Evolutionary conservation across 202 grass and related monocot genomes (phyloP).

Genomic region (Miscanthus sacchariflorus): DNA sequence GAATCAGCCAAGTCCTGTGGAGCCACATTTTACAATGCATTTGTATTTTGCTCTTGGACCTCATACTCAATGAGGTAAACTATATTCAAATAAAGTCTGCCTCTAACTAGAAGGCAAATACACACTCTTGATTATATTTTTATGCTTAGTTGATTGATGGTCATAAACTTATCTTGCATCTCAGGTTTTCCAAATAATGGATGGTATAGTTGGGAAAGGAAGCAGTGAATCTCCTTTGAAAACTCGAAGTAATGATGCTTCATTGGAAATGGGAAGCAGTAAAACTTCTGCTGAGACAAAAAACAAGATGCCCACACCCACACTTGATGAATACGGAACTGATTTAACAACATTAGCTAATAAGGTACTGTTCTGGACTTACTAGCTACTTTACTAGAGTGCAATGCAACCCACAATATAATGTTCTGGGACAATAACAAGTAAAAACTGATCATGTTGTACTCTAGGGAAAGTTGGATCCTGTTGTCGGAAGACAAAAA

Average conservation of each 20-base stretch:
- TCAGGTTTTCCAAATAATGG: constrained; percentile 16
- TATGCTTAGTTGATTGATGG: not conserved
- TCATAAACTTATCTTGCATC: constrained; percentile 9
- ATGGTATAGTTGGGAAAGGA: not conserved
- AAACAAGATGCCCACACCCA: constrained; percentile 27
- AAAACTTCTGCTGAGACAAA: constrained; percentile 1
- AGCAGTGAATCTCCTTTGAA: constrained; percentile 6
- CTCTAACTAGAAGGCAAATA: not conserved
- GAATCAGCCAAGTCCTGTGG: not conserved
- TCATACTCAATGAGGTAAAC: constrained; percentile 37
- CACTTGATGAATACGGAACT: constrained; percentile 35
- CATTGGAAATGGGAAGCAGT: not conserved
- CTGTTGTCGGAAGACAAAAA: constrained; percentile 62
- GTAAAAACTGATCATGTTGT: not conserved
- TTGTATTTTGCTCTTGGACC: constrained; percentile 19
- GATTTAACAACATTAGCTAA: constrained; percentile 40
- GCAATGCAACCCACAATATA: not conserved
- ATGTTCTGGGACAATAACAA: not conserved
- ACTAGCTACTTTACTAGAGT: not conserved
- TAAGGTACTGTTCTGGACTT: constrained; percentile 27
- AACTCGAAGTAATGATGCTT: not conserved
- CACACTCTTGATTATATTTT: not conserved
- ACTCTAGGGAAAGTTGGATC: constrained; percentile 62
- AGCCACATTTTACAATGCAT: not conserved
- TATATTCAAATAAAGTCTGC: not conserved